A percentile compares a stretch with the other conserved stretches of the same genome.
These are phyloP conservation scores for Citrus trifoliata DNA, from an alignment of 345 rosid species.

Conservation along the genomic window DNA sequence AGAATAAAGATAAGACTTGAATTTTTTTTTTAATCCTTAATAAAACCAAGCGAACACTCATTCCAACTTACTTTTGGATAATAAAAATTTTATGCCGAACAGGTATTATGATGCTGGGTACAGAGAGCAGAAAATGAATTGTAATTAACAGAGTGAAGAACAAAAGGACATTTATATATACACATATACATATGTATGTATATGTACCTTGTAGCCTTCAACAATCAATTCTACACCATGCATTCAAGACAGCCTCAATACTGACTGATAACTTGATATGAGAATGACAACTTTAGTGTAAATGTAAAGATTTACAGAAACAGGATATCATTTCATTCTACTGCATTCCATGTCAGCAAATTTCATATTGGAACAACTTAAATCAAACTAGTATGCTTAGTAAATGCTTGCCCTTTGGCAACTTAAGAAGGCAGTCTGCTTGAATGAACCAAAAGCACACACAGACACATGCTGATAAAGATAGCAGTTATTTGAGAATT, in stretches of 20 bases:
- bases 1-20: background rate
- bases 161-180: background rate
- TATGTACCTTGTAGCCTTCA: conserved; percentile 68
- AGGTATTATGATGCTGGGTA: background rate
- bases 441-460: background rate
- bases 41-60: background rate
- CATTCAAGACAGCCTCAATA: conserved; percentile 47
- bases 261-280: background rate
- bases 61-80: background rate
- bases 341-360: background rate
- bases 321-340: background rate
- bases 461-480: background rate
- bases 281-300: background rate
- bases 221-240: conserved; percentile 77
- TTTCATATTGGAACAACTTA: background rate
- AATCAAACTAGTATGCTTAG: background rate
- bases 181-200: background rate
- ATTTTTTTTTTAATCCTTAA: background rate
- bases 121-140: background rate
- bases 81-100: background rate
- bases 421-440: background rate
- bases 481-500: background rate
- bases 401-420: background rate
- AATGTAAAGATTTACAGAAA: background rate
- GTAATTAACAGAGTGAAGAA: background rate